These are phyloP conservation scores for Malassezia sympodialis DNA, from an alignment of 1,284 basidiomycete genomes.

Conservation along the genomic window DNA sequence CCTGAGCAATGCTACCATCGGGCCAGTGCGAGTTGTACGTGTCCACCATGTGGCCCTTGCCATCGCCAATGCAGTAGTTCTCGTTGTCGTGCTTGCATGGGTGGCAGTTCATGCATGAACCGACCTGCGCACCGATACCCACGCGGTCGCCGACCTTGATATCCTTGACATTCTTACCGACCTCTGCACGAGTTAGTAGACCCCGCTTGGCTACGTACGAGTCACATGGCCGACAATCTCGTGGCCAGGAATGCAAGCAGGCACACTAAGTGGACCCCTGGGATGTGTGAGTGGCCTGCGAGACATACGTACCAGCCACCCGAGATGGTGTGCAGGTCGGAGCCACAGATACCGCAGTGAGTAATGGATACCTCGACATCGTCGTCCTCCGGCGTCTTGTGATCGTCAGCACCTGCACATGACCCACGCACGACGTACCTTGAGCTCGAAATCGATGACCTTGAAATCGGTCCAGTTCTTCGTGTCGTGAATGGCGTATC, in stretches of 20 bases:
- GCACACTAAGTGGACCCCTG: conserved; percentile 31
- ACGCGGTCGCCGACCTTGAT: conserved; percentile 59
- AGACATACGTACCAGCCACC: conserved; percentile 29
- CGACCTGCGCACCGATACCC: conserved; percentile 59
- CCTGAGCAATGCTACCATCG: conserved; percentile 54
- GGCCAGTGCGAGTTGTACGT: conserved; percentile 52
- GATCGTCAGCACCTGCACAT: neutral
- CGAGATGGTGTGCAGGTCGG: conserved; percentile 30
- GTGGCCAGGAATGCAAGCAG: conserved; percentile 52
- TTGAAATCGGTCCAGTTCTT: conserved; percentile 47
- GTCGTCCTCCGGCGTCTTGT: conserved; percentile 25
- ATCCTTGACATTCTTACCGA: conserved; percentile 52
- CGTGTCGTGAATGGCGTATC: conserved; percentile 43
- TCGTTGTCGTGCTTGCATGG: conserved; percentile 52
- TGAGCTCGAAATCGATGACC: conserved; percentile 44
- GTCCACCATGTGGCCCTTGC: conserved; percentile 40
- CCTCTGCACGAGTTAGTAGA: conserved; percentile 18
- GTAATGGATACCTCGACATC: conserved; percentile 42
- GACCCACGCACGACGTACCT: conserved; percentile 14
- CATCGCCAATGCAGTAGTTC: conserved; percentile 37
- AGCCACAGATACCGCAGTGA: conserved; percentile 42
- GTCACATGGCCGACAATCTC: conserved; percentile 59
- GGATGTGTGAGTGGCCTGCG: neutral
- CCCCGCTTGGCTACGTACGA: conserved; percentile 14
- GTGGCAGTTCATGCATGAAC: conserved; percentile 51